Conservation (phyloP, 2,329 filamentous ascomycete species). For the Penicillium sumatraense region DNA sequence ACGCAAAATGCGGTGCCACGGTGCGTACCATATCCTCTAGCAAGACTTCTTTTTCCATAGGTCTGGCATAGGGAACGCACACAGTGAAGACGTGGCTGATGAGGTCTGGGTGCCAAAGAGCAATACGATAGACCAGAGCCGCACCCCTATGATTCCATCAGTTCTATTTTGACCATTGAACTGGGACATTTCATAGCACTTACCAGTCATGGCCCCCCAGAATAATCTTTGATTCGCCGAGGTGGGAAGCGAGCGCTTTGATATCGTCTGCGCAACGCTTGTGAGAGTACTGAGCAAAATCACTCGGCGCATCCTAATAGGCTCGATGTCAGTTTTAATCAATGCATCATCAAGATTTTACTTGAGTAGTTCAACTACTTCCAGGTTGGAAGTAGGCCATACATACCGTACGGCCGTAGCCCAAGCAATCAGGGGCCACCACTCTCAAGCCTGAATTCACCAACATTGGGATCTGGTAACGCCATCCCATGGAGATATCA, state of each 20-base stretch:
- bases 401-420: slow-evolving; percentile 75
- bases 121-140: slow-evolving; percentile 73
- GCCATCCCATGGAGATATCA: slow-evolving; percentile 83
- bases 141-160: slow-evolving; percentile 65
- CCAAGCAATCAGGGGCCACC: slow-evolving; percentile 83
- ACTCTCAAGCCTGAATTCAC: slow-evolving; percentile 74
- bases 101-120: slow-evolving; percentile 73
- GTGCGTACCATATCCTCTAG: slow-evolving; percentile 64
- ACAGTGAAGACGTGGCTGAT: slow-evolving; percentile 77
- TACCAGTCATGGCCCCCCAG: slow-evolving; percentile 89
- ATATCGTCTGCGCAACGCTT: slow-evolving; percentile 78
- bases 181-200: background rate
- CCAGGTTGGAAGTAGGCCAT: background rate
- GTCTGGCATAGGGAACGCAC: slow-evolving; percentile 74
- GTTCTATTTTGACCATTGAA: background rate
- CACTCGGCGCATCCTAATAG: slow-evolving; percentile 63
- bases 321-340: too few species aligned
- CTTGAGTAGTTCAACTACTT: too few species aligned
- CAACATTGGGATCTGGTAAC: slow-evolving; percentile 82
- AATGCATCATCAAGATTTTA: too few species aligned
- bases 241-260: slow-evolving; percentile 67
- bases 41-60: slow-evolving; percentile 57
- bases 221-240: slow-evolving; percentile 66
- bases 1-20: slow-evolving; percentile 71
- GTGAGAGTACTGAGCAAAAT: slow-evolving; percentile 66